A percentile compares a stretch with the other conserved stretches of the same genome.
These are phyloP conservation scores for Boletellus sp. DNA, from an alignment of 768 basidiomycete genomes.

Conservation along the genomic window DNA sequence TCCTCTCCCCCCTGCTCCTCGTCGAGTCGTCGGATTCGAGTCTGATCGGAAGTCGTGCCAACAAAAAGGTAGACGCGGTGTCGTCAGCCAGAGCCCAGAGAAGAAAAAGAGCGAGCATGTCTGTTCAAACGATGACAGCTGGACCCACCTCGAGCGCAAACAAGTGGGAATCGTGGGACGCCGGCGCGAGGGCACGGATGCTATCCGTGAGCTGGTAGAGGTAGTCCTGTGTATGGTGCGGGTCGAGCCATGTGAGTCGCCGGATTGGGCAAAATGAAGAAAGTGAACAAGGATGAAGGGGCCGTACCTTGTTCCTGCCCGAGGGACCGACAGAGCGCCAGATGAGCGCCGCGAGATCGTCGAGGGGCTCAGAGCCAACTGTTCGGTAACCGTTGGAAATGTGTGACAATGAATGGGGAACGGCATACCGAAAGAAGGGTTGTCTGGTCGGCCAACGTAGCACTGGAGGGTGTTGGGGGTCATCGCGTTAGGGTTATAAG, in stretches of 20 bases:
- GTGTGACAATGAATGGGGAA: too few relatives aligned
- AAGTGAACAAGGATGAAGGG: not conserved
- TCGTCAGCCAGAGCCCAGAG: not conserved
- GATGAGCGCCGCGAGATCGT: slow-evolving; percentile 62
- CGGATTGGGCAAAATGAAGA: too few relatives aligned
- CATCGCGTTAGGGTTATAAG: not conserved
- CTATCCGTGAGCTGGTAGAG: slow-evolving; percentile 73
- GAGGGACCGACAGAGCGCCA: slow-evolving; percentile 80
- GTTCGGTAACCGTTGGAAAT: not conserved
- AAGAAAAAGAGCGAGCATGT: not conserved
- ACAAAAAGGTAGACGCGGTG: not conserved
- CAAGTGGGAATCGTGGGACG: slow-evolving; percentile 73
- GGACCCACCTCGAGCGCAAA: slow-evolving; percentile 66
- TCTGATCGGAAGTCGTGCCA: slow-evolving; percentile 4
- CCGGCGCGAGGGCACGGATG: slow-evolving; percentile 68
- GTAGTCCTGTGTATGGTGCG: slow-evolving; percentile 61
- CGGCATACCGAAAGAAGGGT: slow-evolving; percentile 79
- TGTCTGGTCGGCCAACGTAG: slow-evolving; percentile 84
- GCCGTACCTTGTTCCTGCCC: slow-evolving; percentile 76
- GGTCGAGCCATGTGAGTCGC: not conserved
- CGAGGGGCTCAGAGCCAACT: slow-evolving; percentile 86
- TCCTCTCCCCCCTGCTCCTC: not conserved
- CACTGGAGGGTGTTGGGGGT: slow-evolving; percentile 42
- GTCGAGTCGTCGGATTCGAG: slow-evolving; percentile 13
- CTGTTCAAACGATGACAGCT: not conserved